Evolutionary conservation across 2,329 filamentous ascomycete genomes (phyloP).

Genomic region (Colletotrichum endophyticum): DNA sequence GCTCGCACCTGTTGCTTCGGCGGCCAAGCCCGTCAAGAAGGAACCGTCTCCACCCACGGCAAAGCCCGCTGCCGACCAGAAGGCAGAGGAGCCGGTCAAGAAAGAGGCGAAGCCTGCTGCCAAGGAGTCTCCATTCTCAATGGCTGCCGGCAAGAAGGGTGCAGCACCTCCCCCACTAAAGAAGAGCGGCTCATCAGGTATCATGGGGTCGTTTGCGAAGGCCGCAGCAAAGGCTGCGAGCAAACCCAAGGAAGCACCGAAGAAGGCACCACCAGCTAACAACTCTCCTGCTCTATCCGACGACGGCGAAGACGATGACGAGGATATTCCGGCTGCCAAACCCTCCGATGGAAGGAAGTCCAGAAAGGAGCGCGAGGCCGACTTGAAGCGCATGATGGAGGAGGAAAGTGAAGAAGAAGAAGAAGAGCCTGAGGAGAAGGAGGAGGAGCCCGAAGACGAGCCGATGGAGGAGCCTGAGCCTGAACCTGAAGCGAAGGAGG

Average conservation of each 20-base stretch:
- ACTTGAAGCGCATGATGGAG: conserved; percentile 78
- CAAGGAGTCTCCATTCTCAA: conserved; percentile 41
- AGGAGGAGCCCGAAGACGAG: conserved; percentile 44
- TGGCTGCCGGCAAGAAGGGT: conserved; percentile 44
- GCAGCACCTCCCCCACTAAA: conserved; percentile 48
- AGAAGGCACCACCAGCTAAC: not conserved
- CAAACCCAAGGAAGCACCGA: conserved; percentile 2
- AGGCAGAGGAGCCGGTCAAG: conserved; percentile 30
- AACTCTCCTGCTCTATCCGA: conserved; percentile 50
- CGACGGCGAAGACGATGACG: conserved; percentile 57
- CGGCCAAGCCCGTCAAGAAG: conserved; percentile 32
- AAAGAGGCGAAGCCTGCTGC: conserved; percentile 41
- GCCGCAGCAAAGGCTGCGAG: conserved; percentile 36
- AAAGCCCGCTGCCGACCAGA: conserved; percentile 25
- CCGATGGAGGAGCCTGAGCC: conserved; percentile 46
- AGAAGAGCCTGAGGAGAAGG: conserved; percentile 62
- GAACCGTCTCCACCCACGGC: conserved; percentile 30
- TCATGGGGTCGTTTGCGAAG: conserved; percentile 84
- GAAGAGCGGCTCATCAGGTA: conserved; percentile 59
- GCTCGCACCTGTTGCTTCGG: conserved; percentile 26
- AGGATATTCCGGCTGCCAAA: conserved; percentile 50
- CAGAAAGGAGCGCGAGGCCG: conserved; percentile 69
- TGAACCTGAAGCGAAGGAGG: conserved; percentile 38
- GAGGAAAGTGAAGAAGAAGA: conserved; percentile 68
- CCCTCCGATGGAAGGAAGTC: conserved; percentile 39